Evolutionary conservation across 805 yeast genomes (phyloP).

Genomic region (Candida nonsorbophila): DNA sequence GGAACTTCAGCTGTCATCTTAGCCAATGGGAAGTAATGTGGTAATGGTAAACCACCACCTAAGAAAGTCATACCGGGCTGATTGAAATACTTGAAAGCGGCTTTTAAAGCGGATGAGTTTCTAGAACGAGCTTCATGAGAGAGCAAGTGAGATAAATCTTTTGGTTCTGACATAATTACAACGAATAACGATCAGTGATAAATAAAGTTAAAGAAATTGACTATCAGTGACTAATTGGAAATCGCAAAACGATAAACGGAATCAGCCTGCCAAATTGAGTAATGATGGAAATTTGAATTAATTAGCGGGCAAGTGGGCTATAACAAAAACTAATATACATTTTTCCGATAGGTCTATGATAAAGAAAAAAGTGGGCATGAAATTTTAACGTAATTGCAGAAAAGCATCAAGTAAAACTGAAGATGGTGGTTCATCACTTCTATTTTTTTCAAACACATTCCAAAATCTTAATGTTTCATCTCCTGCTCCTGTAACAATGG

Average conservation of each 20-base stretch:
- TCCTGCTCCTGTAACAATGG: constrained; percentile 97
- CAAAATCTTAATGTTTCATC: constrained; percentile 95
- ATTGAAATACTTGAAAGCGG: constrained; percentile 71
- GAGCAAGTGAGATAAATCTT: constrained; percentile 69
- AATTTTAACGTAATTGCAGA: constrained; percentile 55
- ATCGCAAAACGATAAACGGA: too few species aligned
- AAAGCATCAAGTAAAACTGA: constrained; percentile 70
- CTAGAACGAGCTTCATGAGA: constrained; percentile 78
- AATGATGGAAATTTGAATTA: not conserved
- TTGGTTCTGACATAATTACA: constrained; percentile 27
- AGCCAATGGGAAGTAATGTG: constrained; percentile 92
- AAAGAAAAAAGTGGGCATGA: not conserved
- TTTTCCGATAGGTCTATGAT: not conserved
- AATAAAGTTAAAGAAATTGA: not conserved
- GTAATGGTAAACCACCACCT: constrained; percentile 93
- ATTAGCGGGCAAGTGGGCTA: not conserved
- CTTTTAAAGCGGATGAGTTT: constrained; percentile 73
- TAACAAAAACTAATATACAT: not conserved
- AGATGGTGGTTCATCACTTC: constrained; percentile 51
- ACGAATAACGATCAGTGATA: not conserved
- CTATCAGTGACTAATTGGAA: too few species aligned
- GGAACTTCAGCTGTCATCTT: constrained; percentile 67
- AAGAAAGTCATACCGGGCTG: constrained; percentile 78
- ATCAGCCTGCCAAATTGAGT: too few species aligned
- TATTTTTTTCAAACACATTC: constrained; percentile 85